Percentiles rank a stretch among this genome's conserved stretches.
Conservation (phyloP, 257 asterid species). For the Solanum arcanum region DNA sequence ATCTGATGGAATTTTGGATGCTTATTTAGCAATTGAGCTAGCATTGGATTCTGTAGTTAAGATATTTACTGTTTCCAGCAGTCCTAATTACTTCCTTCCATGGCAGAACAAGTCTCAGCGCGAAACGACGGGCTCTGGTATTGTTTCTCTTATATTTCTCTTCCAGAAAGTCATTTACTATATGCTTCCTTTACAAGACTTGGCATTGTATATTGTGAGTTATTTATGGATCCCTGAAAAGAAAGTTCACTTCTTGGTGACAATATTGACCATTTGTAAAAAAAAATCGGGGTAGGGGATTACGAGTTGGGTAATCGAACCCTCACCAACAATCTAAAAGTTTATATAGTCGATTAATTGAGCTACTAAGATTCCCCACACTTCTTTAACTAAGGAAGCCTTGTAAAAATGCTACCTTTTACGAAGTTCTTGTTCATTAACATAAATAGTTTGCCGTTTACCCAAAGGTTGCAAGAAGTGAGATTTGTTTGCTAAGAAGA, state of each 20-base stretch:
- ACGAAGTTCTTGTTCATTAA: background rate
- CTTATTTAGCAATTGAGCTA: conserved; percentile 64
- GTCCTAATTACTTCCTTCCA: conserved; percentile 85
- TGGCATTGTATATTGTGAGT: background rate
- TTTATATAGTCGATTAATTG: background rate
- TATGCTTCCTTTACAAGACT: background rate
- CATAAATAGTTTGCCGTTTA: background rate
- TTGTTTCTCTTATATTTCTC: background rate
- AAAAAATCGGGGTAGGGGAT: background rate
- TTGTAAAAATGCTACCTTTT: background rate
- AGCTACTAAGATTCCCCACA: background rate
- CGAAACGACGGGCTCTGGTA: conserved; percentile 94
- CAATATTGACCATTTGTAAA: background rate
- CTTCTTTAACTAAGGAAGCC: background rate
- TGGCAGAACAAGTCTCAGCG: conserved; percentile 97
- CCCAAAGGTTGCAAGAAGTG: background rate
- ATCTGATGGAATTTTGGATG: conserved; percentile 27
- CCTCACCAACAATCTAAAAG: background rate
- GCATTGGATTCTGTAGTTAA: conserved; percentile 94
- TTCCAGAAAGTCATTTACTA: background rate
- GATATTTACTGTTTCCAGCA: conserved; percentile 81
- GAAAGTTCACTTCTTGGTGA: background rate
- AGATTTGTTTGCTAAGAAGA: background rate
- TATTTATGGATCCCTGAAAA: background rate
- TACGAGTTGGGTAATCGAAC: background rate